Evolutionary conservation across 2,329 filamentous ascomycete species (phyloP).

Genomic region (Phialophora tarda): DNA sequence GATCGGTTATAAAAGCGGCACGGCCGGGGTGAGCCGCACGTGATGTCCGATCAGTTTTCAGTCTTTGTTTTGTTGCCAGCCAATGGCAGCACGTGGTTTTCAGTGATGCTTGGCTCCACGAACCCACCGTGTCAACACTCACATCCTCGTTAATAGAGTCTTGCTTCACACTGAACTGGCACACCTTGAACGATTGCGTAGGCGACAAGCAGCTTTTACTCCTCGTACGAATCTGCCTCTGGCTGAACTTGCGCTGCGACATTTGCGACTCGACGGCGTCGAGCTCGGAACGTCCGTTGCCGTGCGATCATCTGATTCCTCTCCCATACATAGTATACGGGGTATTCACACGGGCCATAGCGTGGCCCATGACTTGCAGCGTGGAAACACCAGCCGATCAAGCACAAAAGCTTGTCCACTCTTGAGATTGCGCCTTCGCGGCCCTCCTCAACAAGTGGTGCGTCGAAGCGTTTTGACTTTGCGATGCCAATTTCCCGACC

Average conservation of each 20-base stretch:
- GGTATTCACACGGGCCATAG: too few relatives aligned
- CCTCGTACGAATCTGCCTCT: neutral
- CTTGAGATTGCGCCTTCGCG: conserved; percentile 13
- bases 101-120: neutral
- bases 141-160: neutral
- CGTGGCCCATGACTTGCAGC: neutral
- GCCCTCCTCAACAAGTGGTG: neutral
- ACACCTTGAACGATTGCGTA: neutral
- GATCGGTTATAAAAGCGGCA: too few relatives aligned
- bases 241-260: neutral
- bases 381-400: neutral
- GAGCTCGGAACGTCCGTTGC: neutral
- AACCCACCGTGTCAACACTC: too few relatives aligned
- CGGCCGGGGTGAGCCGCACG: too few relatives aligned
- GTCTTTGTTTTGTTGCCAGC: neutral
- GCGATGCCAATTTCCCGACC: conserved; percentile 29
- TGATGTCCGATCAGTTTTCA: too few relatives aligned
- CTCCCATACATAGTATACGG: neutral
- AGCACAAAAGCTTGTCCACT: conserved; percentile 5
- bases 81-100: neutral
- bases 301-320: neutral
- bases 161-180: neutral
- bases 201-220: neutral
- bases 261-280: neutral
- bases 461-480: neutral